A percentile compares a stretch with the other conserved stretches of the same genome.
These are phyloP conservation scores for Syncephalis plumigaleata DNA, from an alignment of 371 early-diverging fungal genomes.

Conservation along the genomic window DNA sequence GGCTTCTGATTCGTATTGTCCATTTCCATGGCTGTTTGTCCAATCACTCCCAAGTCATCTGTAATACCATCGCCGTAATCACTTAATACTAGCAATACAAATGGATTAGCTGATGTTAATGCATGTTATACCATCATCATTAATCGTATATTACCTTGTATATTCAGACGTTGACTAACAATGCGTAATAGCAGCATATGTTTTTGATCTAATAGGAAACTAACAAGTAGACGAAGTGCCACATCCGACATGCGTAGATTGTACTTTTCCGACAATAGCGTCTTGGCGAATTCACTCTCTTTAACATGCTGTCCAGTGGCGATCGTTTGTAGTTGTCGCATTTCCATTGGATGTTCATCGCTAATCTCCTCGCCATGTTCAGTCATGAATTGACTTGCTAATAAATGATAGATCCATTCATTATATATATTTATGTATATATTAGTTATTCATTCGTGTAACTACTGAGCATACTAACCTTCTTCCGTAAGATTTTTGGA, in stretches of 20 bases:
- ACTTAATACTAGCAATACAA: too few species aligned
- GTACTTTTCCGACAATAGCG: slow-evolving; percentile 79
- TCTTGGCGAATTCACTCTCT: slow-evolving; percentile 65
- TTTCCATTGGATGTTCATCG: slow-evolving; percentile 50
- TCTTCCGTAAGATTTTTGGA: not conserved
- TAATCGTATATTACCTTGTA: slow-evolving; percentile 32
- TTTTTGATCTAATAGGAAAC: slow-evolving; percentile 86
- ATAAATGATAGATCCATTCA: slow-evolving; percentile 2
- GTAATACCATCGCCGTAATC: too few species aligned
- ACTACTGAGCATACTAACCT: too few species aligned
- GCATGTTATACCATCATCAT: too few species aligned
- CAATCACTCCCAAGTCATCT: slow-evolving; percentile 42
- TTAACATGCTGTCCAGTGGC: slow-evolving; percentile 49
- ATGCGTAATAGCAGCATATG: slow-evolving; percentile 74
- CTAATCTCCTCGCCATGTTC: slow-evolving; percentile 54
- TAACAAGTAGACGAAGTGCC: slow-evolving; percentile 82
- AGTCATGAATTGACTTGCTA: slow-evolving; percentile 66
- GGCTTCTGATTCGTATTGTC: slow-evolving; percentile 47
- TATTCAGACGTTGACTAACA: slow-evolving; percentile 87
- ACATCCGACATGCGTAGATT: slow-evolving; percentile 72
- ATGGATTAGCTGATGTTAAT: too few species aligned
- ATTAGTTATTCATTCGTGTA: too few species aligned
- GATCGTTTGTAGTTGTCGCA: slow-evolving; percentile 44
- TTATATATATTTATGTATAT: not conserved
- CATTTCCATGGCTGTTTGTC: slow-evolving; percentile 10